Evolutionary conservation across 805 yeast species (phyloP), one percentile per base, ranked within the genome.

Genomic region (Myxozyma lipomycoides): DNA sequence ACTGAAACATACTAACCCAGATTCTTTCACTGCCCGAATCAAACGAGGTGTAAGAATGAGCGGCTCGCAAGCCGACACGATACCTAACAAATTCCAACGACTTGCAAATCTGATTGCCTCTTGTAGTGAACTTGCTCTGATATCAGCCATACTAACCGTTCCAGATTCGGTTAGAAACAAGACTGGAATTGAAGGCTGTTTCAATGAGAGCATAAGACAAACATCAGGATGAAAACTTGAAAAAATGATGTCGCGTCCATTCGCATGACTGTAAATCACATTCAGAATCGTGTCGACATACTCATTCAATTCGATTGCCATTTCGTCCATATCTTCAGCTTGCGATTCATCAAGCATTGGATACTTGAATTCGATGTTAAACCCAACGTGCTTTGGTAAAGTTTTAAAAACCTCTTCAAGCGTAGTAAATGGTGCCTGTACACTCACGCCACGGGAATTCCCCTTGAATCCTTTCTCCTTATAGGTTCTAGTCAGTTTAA

Each of bases 291-390:
- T 86, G 66, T 91, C 97, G 32, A 88, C 86, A 82, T 89, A 91
- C 59, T 76, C 77, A 66, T 91, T 91, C 72, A 89, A 73, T 60
- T 90, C 96, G 51, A 84, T 78, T 1, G 84, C 87, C 55, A 86
- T 73, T 58, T 84, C 84, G 17, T 95, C 96, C 80, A 90, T 84
- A 52, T 84, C 88, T 64, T 91, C 97, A 1, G 75, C 75, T 65
- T 89, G 85, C 0, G 95, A 90, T 70, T 91, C 98, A 65, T 88
- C 95, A 45, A 88, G 75, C 93, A 91, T 86, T 1, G 98, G 98
- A 65, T 89, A 91, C 65, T 91, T 61, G 69, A 93, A 82, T 67
- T 91, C 98, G 54, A 91, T 87, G 64, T 91, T 91, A 71, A 93
- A 90, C 0, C 98, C 98, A 15, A 90, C 95, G 51, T 76, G 78